Evolutionary conservation across 2,329 filamentous ascomycete genomes (phyloP), one percentile per base, ranked within the genome.

Genomic region (Didymella exigua): DNA sequence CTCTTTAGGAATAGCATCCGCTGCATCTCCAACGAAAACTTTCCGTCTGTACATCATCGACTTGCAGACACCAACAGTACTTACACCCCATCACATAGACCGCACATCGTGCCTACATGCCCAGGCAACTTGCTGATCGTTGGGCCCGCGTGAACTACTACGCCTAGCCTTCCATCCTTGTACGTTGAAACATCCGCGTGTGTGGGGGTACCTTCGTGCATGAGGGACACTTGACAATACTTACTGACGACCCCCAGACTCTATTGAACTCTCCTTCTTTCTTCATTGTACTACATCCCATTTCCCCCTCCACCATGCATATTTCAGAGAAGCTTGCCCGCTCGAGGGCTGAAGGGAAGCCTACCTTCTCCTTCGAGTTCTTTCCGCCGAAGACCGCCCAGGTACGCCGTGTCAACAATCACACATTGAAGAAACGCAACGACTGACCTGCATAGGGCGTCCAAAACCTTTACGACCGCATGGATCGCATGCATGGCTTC

Each of bases 321-420:
- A 93, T 99, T 83, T 90, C 89, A 66, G 87, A 95, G 69, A 97
- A 97, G 83, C 84, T 99, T 70, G 82, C 85, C 66, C 89, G 93
- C 68, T 88, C 93, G 77, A 86, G 92, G 78, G 84, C 85, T 79
- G 86, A 88, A 70, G 86, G 87, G 74, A 85, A 89, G 70, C 89
- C 93, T 54, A 95, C 92, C 73, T 97, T 97, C 82, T 99, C 95
- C 56, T 99, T 99, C 81, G 95, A 99, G 77, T 99, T 96, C 83
- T 99, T 99, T 79, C 95, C 95, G 46, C 95, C 95, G 33, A 99
- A 99, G 81, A 99, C 95, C 7, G 89, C 91, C 10, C 91, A 95
- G 75, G 77, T 79, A 75, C 54, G 53, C 36, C 44, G 29, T 11
- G 19, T 9, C 23, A 50, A 18, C 23, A 21, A 14, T 27, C 27